Conservation (phyloP, 2,329 filamentous ascomycete species). For the Xylaria sp. region DNA sequence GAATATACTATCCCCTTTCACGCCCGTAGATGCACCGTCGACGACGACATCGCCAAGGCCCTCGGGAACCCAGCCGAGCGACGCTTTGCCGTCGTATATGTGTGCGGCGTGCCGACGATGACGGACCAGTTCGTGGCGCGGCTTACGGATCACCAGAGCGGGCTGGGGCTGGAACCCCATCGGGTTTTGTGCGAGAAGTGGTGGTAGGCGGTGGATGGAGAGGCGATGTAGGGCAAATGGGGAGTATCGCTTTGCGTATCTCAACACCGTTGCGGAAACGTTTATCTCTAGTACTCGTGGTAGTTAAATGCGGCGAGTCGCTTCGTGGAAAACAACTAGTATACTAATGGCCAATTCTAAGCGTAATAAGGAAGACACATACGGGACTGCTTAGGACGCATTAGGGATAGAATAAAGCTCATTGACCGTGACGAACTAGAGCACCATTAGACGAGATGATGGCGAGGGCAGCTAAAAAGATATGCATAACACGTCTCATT, state of each 20-base stretch:
- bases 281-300: no score
- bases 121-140: slow-evolving; percentile 67
- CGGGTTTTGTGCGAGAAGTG: slow-evolving; percentile 66
- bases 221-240: no score
- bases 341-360: no score
- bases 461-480: background rate
- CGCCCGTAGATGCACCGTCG: slow-evolving; percentile 49
- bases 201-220: no score
- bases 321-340: no score
- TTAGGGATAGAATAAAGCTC: no score
- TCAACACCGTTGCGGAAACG: no score
- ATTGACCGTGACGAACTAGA: background rate
- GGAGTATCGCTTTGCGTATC: no score
- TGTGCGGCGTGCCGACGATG: slow-evolving; percentile 73
- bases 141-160: slow-evolving; percentile 42
- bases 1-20: slow-evolving; percentile 37
- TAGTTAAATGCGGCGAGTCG: no score
- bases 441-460: background rate
- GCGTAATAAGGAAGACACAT: no score
- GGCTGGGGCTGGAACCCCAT: slow-evolving; percentile 49
- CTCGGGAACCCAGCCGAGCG: slow-evolving; percentile 45
- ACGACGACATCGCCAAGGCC: slow-evolving; percentile 49
- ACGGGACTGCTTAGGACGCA: no score
- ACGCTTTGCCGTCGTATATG: slow-evolving; percentile 60
- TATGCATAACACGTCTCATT: background rate